phyloP scores from a whole-genome alignment of 129 eudicot species.

The Deinandra increscens region DNA sequence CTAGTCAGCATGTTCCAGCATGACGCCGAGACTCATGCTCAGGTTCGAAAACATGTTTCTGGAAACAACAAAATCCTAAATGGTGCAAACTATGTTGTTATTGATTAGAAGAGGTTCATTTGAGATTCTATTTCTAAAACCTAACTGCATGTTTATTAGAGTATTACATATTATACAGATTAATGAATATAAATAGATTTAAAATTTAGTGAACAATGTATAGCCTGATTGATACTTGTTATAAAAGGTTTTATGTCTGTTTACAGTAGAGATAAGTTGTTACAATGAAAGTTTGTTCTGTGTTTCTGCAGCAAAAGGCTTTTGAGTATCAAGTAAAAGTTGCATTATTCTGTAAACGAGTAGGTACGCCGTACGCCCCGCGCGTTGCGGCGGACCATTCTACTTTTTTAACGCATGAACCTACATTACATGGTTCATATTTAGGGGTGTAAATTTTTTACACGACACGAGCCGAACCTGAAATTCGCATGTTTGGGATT shows the following conservation, averaged over 20 bases:
- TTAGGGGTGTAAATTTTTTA: too few species aligned
- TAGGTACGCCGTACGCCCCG: too few species aligned
- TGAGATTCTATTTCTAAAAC: background rate
- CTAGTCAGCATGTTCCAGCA: slow-evolving; percentile 87
- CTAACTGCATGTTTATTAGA: slow-evolving; percentile 1
- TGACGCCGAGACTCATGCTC: slow-evolving; percentile 96
- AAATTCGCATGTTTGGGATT: too few species aligned
- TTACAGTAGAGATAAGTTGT: slow-evolving; percentile 8
- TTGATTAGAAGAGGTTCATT: slow-evolving; percentile 26
- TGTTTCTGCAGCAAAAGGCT: background rate
- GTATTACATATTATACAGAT: background rate
- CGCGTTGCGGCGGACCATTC: too few species aligned
- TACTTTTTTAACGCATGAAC: too few species aligned
- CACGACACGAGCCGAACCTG: too few species aligned
- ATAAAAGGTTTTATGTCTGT: background rate
- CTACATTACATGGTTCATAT: too few species aligned
- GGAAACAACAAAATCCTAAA: slow-evolving; percentile 42
- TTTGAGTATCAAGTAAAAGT: background rate
- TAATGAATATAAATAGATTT: background rate
- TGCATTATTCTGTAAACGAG: too few species aligned
- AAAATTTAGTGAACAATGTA: slow-evolving; percentile 4
- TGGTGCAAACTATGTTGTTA: slow-evolving; percentile 67
- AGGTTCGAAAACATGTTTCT: slow-evolving; percentile 69
- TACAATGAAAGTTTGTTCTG: background rate
- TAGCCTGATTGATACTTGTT: slow-evolving; percentile 21